Evolutionary conservation across 202 grass and related monocot species (phyloP).

Genomic region (Cymbopogon flexuosus): DNA sequence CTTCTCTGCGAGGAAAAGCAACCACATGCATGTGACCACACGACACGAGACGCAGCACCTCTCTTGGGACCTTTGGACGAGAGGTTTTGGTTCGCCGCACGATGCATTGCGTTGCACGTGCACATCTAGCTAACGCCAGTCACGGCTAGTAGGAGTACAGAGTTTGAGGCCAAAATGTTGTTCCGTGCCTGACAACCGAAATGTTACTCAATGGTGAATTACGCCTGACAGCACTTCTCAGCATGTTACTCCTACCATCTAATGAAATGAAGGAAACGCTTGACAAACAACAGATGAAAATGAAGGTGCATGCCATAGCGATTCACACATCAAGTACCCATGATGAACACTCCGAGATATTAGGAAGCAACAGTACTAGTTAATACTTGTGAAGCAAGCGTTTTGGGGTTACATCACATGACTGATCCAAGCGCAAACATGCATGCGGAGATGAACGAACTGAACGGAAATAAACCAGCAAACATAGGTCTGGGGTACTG

Average conservation of each 20-base stretch:
- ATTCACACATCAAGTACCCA: no score
- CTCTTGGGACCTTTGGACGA: background rate
- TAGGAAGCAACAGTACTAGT: constrained; percentile 44
- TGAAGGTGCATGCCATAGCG: no score
- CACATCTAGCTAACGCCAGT: background rate
- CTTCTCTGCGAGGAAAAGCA: background rate
- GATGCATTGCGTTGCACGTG: background rate
- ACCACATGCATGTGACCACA: background rate
- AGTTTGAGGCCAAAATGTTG: no score
- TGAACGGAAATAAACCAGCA: constrained; percentile 40
- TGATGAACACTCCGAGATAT: background rate
- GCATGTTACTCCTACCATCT: no score
- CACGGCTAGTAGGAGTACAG: no score
- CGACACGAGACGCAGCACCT: background rate
- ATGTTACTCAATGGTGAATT: no score
- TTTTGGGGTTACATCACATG: constrained; percentile 43
- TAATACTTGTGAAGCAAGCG: constrained; percentile 53
- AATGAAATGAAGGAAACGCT: no score
- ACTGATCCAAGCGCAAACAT: constrained; percentile 38
- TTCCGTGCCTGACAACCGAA: no score
- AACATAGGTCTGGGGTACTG: constrained; percentile 39
- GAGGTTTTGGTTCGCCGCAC: constrained; percentile 13
- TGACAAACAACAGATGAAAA: no score
- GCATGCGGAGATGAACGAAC: constrained; percentile 15
- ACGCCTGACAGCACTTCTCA: no score